A percentile compares a stretch with the other conserved stretches of the same genome.
These are phyloP conservation scores for Rhododendron mucronatum DNA, from an alignment of 148 eudicot species.

Conservation along the genomic window DNA sequence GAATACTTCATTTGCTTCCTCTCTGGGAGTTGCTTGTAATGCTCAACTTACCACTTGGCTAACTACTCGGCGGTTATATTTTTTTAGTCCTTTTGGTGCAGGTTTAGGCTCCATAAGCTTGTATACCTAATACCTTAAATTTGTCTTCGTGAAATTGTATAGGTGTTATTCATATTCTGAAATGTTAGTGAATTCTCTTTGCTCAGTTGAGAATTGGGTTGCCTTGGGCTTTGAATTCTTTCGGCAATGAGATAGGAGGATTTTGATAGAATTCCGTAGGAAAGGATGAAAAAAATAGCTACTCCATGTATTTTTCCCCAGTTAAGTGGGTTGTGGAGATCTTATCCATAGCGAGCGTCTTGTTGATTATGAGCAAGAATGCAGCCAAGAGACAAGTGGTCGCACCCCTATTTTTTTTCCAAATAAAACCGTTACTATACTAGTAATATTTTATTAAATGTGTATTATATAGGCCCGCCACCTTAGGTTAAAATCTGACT, in stretches of 20 bases:
- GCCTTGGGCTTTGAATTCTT: neutral
- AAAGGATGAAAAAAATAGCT: neutral
- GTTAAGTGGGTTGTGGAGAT: neutral
- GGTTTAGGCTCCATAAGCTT: neutral
- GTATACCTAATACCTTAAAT: neutral
- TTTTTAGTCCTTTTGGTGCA: neutral
- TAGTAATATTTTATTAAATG: neutral
- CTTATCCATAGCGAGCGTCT: neutral
- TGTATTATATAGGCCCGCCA: neutral
- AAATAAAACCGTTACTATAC: neutral
- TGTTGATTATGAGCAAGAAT: neutral
- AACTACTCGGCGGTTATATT: neutral
- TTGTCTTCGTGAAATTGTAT: neutral
- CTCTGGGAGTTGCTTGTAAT: neutral
- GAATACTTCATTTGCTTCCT: neutral
- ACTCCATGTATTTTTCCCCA: neutral
- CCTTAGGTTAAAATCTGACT: neutral
- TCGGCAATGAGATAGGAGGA: neutral
- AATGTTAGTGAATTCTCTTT: neutral
- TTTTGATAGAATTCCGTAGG: neutral
- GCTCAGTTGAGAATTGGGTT: slow-evolving; percentile 5
- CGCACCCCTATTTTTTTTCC: neutral
- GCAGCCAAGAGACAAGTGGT: neutral
- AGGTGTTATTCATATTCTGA: neutral
- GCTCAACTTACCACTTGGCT: neutral